These are phyloP conservation scores for Xerophyta viscosa DNA, from an alignment of 106 monocot species.

Conservation along the genomic window DNA sequence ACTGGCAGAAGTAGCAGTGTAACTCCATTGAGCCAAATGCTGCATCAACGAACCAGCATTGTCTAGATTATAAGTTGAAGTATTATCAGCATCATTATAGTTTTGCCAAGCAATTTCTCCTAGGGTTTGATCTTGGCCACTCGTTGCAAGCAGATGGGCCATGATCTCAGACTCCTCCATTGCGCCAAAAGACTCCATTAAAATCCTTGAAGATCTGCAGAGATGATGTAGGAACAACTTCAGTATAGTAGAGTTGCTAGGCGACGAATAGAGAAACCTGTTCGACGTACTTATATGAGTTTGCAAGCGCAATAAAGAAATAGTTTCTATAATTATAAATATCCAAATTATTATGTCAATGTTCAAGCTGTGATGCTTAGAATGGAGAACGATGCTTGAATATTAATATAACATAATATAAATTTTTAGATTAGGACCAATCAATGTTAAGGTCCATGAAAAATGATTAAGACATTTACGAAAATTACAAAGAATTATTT, in stretches of 20 bases:
- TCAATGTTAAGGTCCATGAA: neutral
- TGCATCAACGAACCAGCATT: neutral
- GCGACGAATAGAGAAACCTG: too few relatives aligned
- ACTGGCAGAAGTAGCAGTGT: conserved; percentile 5
- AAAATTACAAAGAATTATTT: too few relatives aligned
- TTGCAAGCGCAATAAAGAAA: too few relatives aligned
- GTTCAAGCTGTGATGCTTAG: too few relatives aligned
- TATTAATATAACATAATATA: too few relatives aligned
- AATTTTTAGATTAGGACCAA: too few relatives aligned
- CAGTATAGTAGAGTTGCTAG: neutral
- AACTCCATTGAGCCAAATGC: conserved; percentile 20
- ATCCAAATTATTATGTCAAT: too few relatives aligned
- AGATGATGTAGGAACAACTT: too few relatives aligned
- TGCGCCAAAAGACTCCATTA: neutral
- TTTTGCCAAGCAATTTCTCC: neutral
- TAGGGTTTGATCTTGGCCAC: neutral
- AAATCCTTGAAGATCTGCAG: too few relatives aligned
- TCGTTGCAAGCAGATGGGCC: neutral
- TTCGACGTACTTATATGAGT: too few relatives aligned
- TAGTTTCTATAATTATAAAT: too few relatives aligned
- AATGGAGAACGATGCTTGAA: too few relatives aligned
- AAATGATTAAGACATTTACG: neutral
- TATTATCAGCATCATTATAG: neutral
- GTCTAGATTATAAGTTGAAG: neutral
- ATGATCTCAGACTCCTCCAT: neutral